Percentiles rank a stretch among this genome's conserved stretches.
phyloP scores from a whole-genome alignment of 1,139 yeast genomes.

The Kurtzmaniella quercitrusa region DNA sequence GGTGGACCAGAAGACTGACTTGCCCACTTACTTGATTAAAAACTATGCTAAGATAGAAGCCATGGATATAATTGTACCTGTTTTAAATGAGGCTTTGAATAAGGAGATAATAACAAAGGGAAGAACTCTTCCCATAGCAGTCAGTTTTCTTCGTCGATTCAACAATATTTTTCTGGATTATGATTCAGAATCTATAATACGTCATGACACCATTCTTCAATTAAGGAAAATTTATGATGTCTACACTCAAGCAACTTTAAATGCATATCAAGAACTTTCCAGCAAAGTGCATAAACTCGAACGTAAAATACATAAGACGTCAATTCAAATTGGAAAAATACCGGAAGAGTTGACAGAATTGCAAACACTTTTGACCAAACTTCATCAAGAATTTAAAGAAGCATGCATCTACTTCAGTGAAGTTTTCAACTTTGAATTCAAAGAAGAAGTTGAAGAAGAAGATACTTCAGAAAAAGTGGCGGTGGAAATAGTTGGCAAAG shows the following conservation, averaged over 20 bases:
- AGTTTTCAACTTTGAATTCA: slow-evolving; percentile 21
- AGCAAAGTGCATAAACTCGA: slow-evolving; percentile 30
- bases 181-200: slow-evolving; percentile 11
- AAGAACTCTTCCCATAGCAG: slow-evolving; percentile 41
- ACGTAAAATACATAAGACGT: slow-evolving; percentile 46
- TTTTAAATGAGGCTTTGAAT: slow-evolving; percentile 53
- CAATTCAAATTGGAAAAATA: slow-evolving; percentile 63
- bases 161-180: slow-evolving; percentile 17
- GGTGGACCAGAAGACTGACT: slow-evolving; percentile 18
- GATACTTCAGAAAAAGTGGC: slow-evolving; percentile 7
- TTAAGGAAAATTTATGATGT: slow-evolving; percentile 35
- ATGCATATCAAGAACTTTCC: slow-evolving; percentile 22
- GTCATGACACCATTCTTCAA: slow-evolving; percentile 10
- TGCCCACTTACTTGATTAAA: slow-evolving; percentile 21
- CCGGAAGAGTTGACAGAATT: slow-evolving; percentile 49
- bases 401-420: slow-evolving; percentile 47
- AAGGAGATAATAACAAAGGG: slow-evolving; percentile 46
- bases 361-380: slow-evolving; percentile 31
- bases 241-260: slow-evolving; percentile 46
- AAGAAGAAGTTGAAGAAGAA: neutral
- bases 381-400: slow-evolving; percentile 43
- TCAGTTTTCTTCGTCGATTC: slow-evolving; percentile 52
- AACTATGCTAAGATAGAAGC: slow-evolving; percentile 16
- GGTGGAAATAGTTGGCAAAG: slow-evolving; percentile 21
- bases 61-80: slow-evolving; percentile 42